Evolutionary conservation across 768 basidiomycete genomes (phyloP), one percentile per base, ranked within the genome.

Genomic region (Leccinum subtestaceum): DNA sequence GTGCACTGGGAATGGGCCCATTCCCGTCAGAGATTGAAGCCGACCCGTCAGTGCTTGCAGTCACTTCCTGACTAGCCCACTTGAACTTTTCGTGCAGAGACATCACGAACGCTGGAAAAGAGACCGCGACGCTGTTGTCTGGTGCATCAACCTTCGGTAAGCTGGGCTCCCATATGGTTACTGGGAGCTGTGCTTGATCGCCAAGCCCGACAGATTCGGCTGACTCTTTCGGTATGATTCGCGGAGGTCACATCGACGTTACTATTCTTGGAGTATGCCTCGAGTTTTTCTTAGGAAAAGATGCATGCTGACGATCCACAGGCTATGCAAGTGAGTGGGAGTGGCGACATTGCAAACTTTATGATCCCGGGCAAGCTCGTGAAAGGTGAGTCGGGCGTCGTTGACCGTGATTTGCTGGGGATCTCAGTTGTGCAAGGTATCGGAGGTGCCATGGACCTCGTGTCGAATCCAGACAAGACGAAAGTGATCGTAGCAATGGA

Each of bases 341-440:
- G 84, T 1, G 95, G 93, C 40, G 95, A 98, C 72, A 89, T 98
- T 62, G 95, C 95, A 59, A 98, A 97, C 78, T 98, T 93, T 72
- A 98, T 97, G 95, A 95, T 97, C 67, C 95, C 95, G 2, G 93
- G 93, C 13, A 95, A 97, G 77, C 82, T 94, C 70, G 81, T 93
- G 34, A 93, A 91, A 80, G 89, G 89, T 83, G 63, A 15, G 64
- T 15, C 32, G 36, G n/a, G 60, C 91, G 89, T 92, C 93, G 43
- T 29, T 36, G 40, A 54, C 13, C 46, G 21, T 21, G 52, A 12
- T 52, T 59, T 4, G n/a, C 40, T 17, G 10, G 40, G 40, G n/a
- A 58, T 57, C 57, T 71, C 29, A n/a, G 4, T 12, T 58, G 57
- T 25, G 52, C 67, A 40, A 89, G 91, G 93, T 47, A 95, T 97